phyloP scores from a whole-genome alignment of 208 protist genomes.

The Leishmania aethiopica region DNA sequence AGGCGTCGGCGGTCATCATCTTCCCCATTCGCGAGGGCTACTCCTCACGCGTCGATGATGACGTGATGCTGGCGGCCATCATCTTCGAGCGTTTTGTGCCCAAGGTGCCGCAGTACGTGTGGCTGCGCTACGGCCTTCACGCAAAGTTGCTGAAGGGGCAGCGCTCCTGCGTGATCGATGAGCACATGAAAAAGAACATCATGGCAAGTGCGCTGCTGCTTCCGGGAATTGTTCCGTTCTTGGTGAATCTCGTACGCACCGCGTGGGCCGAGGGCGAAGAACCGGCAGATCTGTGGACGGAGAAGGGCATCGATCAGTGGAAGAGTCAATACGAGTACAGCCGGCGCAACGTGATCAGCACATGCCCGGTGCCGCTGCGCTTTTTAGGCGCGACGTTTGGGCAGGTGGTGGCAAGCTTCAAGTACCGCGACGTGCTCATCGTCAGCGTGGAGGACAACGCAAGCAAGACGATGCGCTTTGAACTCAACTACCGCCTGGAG shows the following conservation, averaged over 20 bases:
- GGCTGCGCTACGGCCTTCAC: constrained; percentile 83
- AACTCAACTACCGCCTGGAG: constrained; percentile 64
- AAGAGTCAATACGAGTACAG: constrained; percentile 84
- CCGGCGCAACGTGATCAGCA: constrained; percentile 72
- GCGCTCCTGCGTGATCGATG: constrained; percentile 65
- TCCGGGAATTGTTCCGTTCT: constrained; percentile 81
- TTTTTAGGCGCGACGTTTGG: constrained; percentile 56
- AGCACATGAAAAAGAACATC: constrained; percentile 86
- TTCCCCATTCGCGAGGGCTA: constrained; percentile 72
- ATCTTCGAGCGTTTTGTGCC: constrained; percentile 79
- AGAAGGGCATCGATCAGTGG: constrained; percentile 70
- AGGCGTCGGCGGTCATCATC: constrained; percentile 76
- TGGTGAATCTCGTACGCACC: constrained; percentile 85
- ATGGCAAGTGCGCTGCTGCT: constrained; percentile 81
- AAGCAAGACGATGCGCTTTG: constrained; percentile 59
- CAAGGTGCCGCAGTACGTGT: constrained; percentile 78
- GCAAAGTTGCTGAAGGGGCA: constrained; percentile 66
- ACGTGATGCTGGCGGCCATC: constrained; percentile 83
- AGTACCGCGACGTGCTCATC: constrained; percentile 69
- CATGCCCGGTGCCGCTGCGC: constrained; percentile 55
- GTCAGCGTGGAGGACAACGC: constrained; percentile 70
- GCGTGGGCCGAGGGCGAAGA: constrained; percentile 59
- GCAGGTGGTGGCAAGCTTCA: constrained; percentile 52
- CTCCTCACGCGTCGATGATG: constrained; percentile 77
- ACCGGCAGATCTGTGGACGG: constrained; percentile 54